Base-by-base conservation (phyloP, 2,329 filamentous ascomycete genomes). In the Plectosphaerella cucumerina region DNA sequence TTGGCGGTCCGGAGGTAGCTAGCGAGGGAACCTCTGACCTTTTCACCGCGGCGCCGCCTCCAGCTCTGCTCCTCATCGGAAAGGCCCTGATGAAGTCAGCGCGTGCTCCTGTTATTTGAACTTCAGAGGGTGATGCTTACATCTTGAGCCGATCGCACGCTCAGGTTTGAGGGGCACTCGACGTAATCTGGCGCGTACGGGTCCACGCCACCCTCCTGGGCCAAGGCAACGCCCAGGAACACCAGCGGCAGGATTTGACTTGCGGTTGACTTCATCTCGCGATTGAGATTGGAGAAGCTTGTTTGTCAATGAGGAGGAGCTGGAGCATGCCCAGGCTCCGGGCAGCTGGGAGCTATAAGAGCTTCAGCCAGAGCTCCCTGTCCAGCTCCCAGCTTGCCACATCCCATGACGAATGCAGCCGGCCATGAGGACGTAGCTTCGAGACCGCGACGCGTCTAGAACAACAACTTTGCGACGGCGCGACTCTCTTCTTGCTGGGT, bases 1-100 rank as follows among this genome's bases (percentile, higher is more conserved):
- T 83, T 83, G 61, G 89, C 76, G 51, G 87, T 81, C 17, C 73
- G 73, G 47, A 97, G 76, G 57, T 96, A 84, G 18, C 86, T 77
- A 50, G 77, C 81, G 79, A 97, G 86, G n/a, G 89, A 84, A 10
- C 82, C 69, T n/a, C 92, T 70, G 0, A 90, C 95, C 56, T 86
- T 85, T 53, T 82, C 81, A 55, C 90, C 81, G 52, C 93, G 82
- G 53, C 75, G 76, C 47, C 81, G 64, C 12, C 96, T 75, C 90
- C 92, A 97, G 62, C 78, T 71, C 37, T 75, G 77, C 71, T 97
- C 93, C 50, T 86, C 75, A 15, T 74, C 59, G 3, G 89, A 93
- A 8, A 96, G 70, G 0, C 63, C 62, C 21, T 69, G 68, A 43
- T 87, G 89, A 34, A 66, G 58, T 91, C 84, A 50, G 39, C 5